phyloP scores from a whole-genome alignment of 1,284 basidiomycete species.

The Marasmius sp. region DNA sequence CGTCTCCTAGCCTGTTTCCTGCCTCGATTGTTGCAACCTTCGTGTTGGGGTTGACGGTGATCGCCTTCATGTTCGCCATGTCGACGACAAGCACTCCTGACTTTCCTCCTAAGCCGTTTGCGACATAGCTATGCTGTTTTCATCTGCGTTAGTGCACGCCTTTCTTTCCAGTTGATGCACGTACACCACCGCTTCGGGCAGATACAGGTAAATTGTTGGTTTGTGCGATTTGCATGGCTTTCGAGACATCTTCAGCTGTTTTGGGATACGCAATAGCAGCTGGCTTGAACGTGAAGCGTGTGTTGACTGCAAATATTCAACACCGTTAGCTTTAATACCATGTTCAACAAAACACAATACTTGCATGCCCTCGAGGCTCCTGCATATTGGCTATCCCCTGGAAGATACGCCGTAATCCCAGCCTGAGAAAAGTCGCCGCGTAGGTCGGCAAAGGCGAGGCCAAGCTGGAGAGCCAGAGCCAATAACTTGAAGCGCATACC shows the following conservation, averaged over 20 bases:
- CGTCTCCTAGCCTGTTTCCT: conserved; percentile 25
- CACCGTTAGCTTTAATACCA: background rate
- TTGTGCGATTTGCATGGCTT: background rate
- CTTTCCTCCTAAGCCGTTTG: conserved; percentile 23
- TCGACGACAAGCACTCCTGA: conserved; percentile 26
- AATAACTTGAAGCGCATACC: too few relatives aligned
- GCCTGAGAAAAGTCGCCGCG: background rate
- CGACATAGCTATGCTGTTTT: conserved; percentile 22
- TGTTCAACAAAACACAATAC: background rate
- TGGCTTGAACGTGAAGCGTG: background rate
- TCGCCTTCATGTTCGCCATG: conserved; percentile 20
- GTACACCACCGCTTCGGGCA: conserved; percentile 1
- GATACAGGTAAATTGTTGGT: background rate
- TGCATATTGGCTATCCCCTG: background rate
- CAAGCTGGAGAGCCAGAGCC: too few relatives aligned
- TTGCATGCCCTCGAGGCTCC: background rate
- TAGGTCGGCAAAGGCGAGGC: background rate
- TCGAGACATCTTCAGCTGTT: background rate
- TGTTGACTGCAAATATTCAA: background rate
- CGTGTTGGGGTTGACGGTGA: conserved; percentile 17
- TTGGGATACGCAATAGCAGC: background rate
- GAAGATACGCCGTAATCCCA: background rate
- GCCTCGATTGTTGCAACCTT: conserved; percentile 19
- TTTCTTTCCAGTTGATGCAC: background rate
- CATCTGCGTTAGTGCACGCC: background rate